Evolutionary conservation across 1,284 basidiomycete genomes (phyloP).

Genomic region (Neolentinus lepideus): DNA sequence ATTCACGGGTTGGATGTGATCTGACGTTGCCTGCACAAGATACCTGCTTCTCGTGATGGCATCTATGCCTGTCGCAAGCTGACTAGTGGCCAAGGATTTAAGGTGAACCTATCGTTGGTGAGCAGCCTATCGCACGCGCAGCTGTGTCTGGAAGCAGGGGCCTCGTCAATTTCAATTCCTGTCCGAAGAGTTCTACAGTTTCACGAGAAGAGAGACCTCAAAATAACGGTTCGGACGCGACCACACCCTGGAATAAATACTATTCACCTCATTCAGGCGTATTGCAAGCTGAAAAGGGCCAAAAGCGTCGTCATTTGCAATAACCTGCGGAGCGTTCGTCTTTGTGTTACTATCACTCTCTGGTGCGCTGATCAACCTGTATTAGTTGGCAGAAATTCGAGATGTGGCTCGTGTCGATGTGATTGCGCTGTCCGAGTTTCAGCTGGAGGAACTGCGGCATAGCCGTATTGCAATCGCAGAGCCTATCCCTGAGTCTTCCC

Average conservation of each 20-base stretch:
- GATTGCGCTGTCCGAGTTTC: constrained; percentile 27
- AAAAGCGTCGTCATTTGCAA: constrained; percentile 32
- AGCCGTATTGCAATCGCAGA: neutral
- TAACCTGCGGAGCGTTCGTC: constrained; percentile 31
- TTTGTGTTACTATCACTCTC: constrained; percentile 3
- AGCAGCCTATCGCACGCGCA: constrained; percentile 44
- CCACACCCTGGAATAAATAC: constrained; percentile 36
- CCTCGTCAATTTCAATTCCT: constrained; percentile 39
- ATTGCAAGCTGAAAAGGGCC: constrained; percentile 34
- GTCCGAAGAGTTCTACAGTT: constrained; percentile 30
- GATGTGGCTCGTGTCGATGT: constrained; percentile 31
- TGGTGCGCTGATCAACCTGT: neutral
- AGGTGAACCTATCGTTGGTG: constrained; percentile 44
- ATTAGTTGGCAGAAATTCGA: constrained; percentile 32
- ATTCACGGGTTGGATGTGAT: neutral
- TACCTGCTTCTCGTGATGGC: constrained; percentile 51
- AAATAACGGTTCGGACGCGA: constrained; percentile 22
- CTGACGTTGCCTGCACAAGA: constrained; percentile 23
- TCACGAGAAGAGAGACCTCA: neutral
- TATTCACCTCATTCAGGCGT: constrained; percentile 41
- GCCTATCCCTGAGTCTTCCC: constrained; percentile 11
- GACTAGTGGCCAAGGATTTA: constrained; percentile 31
- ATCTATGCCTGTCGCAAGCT: constrained; percentile 35
- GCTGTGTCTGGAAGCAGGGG: constrained; percentile 43
- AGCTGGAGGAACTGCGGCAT: constrained; percentile 18